Conservation (phyloP, 495 filamentous ascomycete genomes). For the Cetradonia linearis region DNA sequence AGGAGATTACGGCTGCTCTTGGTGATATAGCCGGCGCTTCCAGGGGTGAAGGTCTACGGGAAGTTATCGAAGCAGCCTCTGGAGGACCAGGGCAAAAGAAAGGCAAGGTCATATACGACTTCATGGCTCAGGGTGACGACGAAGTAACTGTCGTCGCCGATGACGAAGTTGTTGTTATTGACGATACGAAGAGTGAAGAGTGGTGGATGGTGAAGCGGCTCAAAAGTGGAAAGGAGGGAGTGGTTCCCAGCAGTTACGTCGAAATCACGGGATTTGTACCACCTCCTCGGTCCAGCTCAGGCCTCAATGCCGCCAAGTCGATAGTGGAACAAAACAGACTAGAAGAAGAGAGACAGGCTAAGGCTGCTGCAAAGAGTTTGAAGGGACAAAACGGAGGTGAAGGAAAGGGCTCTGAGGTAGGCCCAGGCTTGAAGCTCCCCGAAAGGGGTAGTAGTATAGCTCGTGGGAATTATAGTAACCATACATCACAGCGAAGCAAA, state of each 20-base stretch:
- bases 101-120: conserved; percentile 84
- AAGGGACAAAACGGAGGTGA: conserved; percentile 39
- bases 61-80: conserved; percentile 72
- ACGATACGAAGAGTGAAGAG: conserved; percentile 86
- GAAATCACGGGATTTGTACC: conserved; percentile 62
- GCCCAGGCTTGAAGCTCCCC: conserved; percentile 58
- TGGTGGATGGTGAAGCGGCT: conserved; percentile 94
- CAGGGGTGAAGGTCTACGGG: conserved; percentile 71
- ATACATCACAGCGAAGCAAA: conserved; percentile 55
- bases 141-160: conserved; percentile 86
- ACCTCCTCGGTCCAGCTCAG: conserved; percentile 35
- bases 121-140: conserved; percentile 90
- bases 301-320: conserved; percentile 58
- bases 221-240: conserved; percentile 89
- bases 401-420: conserved; percentile 59
- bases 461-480: conserved; percentile 48
- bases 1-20: conserved; percentile 79
- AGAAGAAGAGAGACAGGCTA: conserved; percentile 72
- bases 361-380: conserved; percentile 56
- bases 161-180: conserved; percentile 84
- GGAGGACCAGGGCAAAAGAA: conserved; percentile 57
- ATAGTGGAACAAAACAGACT: conserved; percentile 70
- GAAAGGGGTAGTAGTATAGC: conserved; percentile 57
- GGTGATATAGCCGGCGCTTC: conserved; percentile 82
- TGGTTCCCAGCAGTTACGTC: conserved; percentile 95